phyloP scores from a whole-genome alignment of 2,329 filamentous ascomycete genomes.

The Pleoardoris graminearum region DNA sequence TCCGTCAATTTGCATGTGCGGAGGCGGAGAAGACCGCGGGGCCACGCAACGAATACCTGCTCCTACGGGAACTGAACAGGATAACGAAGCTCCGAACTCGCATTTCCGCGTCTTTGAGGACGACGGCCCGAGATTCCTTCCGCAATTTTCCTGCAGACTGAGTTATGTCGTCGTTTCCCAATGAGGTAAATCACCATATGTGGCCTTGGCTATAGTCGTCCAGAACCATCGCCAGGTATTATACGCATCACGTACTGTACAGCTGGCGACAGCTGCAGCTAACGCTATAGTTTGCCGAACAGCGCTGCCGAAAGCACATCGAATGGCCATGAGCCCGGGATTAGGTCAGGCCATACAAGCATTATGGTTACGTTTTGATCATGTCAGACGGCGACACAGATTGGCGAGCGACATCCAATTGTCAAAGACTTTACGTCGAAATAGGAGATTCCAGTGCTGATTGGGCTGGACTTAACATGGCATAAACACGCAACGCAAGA shows the following conservation, averaged over 20 bases:
- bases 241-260: not conserved
- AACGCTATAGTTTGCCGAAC: not conserved
- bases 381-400: not conserved
- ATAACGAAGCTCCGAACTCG: not conserved
- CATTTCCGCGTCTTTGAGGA: not conserved
- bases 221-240: not conserved
- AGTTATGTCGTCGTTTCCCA: slow-evolving; percentile 1
- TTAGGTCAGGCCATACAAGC: not conserved
- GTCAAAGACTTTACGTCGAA: not conserved
- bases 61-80: not conserved
- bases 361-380: not conserved
- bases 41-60: not conserved
- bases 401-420: not conserved
- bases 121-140: not conserved
- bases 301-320: not conserved
- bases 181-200: slow-evolving; percentile 4
- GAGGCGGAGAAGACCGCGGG: not conserved
- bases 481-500: too few species aligned
- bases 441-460: too few species aligned
- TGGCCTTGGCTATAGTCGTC: not conserved
- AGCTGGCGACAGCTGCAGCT: not conserved
- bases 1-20: not conserved
- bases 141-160: not conserved
- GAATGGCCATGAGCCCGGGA: not conserved
- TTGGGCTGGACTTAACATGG: too few species aligned